These are phyloP conservation scores for Oryza rufipogon DNA, from an alignment of 176 grass and related monocot genomes.

Conservation along the genomic window DNA sequence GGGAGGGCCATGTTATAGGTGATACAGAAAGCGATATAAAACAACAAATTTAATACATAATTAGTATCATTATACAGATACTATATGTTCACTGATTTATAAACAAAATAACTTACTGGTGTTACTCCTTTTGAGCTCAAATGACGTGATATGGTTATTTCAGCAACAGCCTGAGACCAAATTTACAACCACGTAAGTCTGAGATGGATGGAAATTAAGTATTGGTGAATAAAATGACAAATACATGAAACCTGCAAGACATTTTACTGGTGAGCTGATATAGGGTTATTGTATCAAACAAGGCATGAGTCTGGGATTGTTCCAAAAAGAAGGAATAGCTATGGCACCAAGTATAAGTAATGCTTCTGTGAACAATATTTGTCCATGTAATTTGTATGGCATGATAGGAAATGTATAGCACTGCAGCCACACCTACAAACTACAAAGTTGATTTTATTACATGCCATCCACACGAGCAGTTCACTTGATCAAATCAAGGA, in stretches of 20 bases:
- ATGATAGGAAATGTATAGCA: not conserved
- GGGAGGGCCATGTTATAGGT: not conserved
- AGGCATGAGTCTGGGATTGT: not conserved
- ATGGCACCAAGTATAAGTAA: constrained; percentile 1
- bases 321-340: not conserved
- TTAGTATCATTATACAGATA: not conserved
- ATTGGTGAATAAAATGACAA: constrained; percentile 3
- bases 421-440: not conserved
- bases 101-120: constrained; percentile 55
- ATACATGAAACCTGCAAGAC: not conserved
- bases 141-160: constrained; percentile 84
- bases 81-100: not conserved
- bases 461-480: not conserved
- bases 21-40: not conserved
- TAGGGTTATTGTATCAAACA: not conserved
- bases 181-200: constrained; percentile 22
- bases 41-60: not conserved
- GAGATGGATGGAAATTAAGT: constrained; percentile 1
- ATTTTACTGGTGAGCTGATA: constrained; percentile 10
- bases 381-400: not conserved
- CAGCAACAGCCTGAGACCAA: constrained; percentile 80
- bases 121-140: constrained; percentile 74
- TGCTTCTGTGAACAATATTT: constrained; percentile 29
- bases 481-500: constrained; percentile 20
- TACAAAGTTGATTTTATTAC: constrained; percentile 26